Evolutionary conservation across 257 asterid species (phyloP).

Genomic region (Prunella vulgaris): DNA sequence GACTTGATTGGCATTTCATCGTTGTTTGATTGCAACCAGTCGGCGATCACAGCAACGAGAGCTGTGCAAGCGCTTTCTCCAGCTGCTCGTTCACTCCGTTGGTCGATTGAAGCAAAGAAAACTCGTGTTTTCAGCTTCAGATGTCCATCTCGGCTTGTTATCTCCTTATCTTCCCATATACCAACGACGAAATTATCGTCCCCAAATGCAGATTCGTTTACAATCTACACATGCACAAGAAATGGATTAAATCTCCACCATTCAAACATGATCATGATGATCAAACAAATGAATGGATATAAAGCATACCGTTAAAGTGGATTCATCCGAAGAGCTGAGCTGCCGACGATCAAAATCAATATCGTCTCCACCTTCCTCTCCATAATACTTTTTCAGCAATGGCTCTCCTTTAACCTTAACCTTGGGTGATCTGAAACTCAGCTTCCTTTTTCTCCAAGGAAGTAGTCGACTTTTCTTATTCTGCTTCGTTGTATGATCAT

Average conservation of each 20-base stretch:
- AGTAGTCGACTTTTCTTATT: slow-evolving; percentile 50
- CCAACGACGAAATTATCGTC: slow-evolving; percentile 73
- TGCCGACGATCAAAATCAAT: slow-evolving; percentile 88
- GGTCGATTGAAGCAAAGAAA: slow-evolving; percentile 85
- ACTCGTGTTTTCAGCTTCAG: slow-evolving; percentile 64
- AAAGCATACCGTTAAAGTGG: slow-evolving; percentile 41
- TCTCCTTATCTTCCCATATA: slow-evolving; percentile 68
- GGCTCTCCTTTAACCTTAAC: slow-evolving; percentile 72
- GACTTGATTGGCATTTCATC: slow-evolving; percentile 68
- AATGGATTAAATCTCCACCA: not conserved
- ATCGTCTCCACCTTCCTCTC: slow-evolving; percentile 92
- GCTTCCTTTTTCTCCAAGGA: slow-evolving; percentile 78
- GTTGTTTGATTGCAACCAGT: slow-evolving; percentile 59
- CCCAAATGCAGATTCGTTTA: slow-evolving; percentile 51
- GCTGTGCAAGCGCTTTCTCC: slow-evolving; percentile 93
- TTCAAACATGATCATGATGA: not conserved
- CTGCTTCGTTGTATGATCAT: slow-evolving; percentile 28
- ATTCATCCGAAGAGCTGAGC: slow-evolving; percentile 71
- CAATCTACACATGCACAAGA: not conserved
- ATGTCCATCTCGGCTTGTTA: slow-evolving; percentile 67
- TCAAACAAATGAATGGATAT: no score
- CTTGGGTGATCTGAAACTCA: slow-evolving; percentile 61
- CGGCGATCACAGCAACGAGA: slow-evolving; percentile 77
- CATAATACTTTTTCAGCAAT: slow-evolving; percentile 52
- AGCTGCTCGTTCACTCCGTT: slow-evolving; percentile 75